Conservation (phyloP, 768 basidiomycete species). For the Lactarius psammicola region DNA sequence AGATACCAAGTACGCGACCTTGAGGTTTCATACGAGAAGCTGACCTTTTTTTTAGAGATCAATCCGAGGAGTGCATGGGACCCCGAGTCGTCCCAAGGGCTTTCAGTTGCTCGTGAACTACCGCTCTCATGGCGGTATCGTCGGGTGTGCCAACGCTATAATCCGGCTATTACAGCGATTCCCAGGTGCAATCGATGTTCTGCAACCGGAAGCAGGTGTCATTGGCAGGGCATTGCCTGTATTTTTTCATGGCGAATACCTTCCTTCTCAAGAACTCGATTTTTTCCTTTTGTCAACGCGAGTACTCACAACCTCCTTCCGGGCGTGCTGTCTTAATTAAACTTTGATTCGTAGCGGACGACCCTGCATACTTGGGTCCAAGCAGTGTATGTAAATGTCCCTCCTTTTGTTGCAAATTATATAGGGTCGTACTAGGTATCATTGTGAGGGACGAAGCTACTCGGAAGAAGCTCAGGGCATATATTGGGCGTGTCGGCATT, state of each 20-base stretch:
- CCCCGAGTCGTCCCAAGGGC: constrained; percentile 35
- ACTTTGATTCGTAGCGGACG: constrained; percentile 38
- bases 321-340: neutral
- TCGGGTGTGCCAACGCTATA: constrained; percentile 63
- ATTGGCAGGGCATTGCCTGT: constrained; percentile 55
- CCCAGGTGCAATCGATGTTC: constrained; percentile 57
- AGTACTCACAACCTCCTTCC: neutral
- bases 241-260: constrained; percentile 52
- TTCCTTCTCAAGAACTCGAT: constrained; percentile 1
- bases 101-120: constrained; percentile 68
- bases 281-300: constrained; percentile 15
- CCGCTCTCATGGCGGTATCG: constrained; percentile 70
- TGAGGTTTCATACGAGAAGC: neutral
- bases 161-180: constrained; percentile 57
- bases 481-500: constrained; percentile 56
- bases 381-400: constrained; percentile 51
- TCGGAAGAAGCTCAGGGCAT: constrained; percentile 43
- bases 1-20: constrained; percentile 51
- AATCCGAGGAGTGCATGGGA: constrained; percentile 13
- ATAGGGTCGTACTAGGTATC: constrained; percentile 46
- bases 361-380: constrained; percentile 57
- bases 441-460: constrained; percentile 63
- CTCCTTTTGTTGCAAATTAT: neutral
- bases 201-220: constrained; percentile 55
- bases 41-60: constrained; percentile 4